A percentile compares a stretch with the other conserved stretches of the same genome.
phyloP scores from a whole-genome alignment of 78 protist species.

The Cyanophora paradoxa region DNA sequence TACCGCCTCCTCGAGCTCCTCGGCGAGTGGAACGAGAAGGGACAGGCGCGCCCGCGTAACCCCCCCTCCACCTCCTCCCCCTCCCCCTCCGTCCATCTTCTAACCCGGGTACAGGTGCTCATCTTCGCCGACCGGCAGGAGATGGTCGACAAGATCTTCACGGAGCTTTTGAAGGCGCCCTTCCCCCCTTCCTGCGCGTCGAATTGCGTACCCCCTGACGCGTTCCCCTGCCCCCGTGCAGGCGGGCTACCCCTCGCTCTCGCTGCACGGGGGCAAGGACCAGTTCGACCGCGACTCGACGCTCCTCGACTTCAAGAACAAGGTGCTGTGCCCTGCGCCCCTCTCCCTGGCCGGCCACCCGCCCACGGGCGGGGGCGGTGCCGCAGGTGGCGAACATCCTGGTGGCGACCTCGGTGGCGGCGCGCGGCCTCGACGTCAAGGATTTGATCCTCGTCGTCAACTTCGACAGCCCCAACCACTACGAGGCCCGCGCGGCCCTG shows the following conservation, averaged over 20 bases:
- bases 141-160: slow-evolving; percentile 67
- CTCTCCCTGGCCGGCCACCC: too few relatives aligned
- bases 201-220: too few relatives aligned
- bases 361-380: too few relatives aligned
- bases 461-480: slow-evolving; percentile 89
- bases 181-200: too few relatives aligned
- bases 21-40: slow-evolving; percentile 19
- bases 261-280: slow-evolving; percentile 94
- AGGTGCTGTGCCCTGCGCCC: slow-evolving; percentile 29
- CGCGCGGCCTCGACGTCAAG: slow-evolving; percentile 97
- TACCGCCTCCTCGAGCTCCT: slow-evolving; percentile 14
- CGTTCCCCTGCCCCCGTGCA: too few relatives aligned
- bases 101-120: slow-evolving; percentile 44
- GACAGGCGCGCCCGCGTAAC: neutral
- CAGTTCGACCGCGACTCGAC: slow-evolving; percentile 88
- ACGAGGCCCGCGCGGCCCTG: slow-evolving; percentile 24
- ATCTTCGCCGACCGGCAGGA: slow-evolving; percentile 87
- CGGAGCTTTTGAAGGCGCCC: slow-evolving; percentile 34
- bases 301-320: slow-evolving; percentile 70
- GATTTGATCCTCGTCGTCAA: slow-evolving; percentile 81
- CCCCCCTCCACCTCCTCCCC: neutral
- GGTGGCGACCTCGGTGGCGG: slow-evolving; percentile 93
- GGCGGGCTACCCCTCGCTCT: slow-evolving; percentile 50
- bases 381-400: slow-evolving; percentile 33
- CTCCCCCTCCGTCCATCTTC: too few relatives aligned